A percentile compares a stretch with the other conserved stretches of the same genome.
These are phyloP conservation scores for Pestalotiopsis sp. DNA, from an alignment of 2,329 filamentous ascomycete species.

Conservation along the genomic window DNA sequence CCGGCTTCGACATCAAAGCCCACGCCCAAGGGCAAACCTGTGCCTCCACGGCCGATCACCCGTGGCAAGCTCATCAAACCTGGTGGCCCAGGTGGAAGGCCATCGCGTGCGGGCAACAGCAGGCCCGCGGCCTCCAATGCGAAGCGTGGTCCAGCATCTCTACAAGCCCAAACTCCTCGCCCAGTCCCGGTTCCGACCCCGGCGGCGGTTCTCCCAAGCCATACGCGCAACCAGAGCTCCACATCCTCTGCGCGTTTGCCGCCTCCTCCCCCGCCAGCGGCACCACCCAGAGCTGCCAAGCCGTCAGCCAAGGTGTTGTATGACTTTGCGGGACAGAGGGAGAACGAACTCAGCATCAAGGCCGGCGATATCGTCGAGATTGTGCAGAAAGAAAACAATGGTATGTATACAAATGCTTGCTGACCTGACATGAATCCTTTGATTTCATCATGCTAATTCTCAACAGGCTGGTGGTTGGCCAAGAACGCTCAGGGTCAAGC, in stretches of 20 bases:
- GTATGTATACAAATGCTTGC: constrained; percentile 64
- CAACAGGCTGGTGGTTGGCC: constrained; percentile 90
- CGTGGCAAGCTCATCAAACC: constrained; percentile 90
- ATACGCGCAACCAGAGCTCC: constrained; percentile 59
- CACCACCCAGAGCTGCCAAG: constrained; percentile 63
- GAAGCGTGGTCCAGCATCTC: constrained; percentile 27
- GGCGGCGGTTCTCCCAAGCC: constrained; percentile 43
- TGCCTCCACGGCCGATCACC: constrained; percentile 88
- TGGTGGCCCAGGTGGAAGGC: constrained; percentile 81
- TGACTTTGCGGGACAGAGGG: constrained; percentile 82
- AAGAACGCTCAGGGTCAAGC: constrained; percentile 76
- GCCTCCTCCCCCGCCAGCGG: constrained; percentile 67
- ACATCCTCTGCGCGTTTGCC: constrained; percentile 62
- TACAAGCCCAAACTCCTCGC: constrained; percentile 28
- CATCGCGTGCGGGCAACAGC: constrained; percentile 67
- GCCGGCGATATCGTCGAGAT: constrained; percentile 85
- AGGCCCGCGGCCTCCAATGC: constrained; percentile 37
- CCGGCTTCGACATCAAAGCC: constrained; percentile 81
- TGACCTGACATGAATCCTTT: not conserved
- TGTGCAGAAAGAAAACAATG: constrained; percentile 93
- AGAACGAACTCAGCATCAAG: constrained; percentile 81
- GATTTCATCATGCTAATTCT: constrained; percentile 32
- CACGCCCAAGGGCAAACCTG: constrained; percentile 83
- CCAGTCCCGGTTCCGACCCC: constrained; percentile 31
- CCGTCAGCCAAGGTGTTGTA: constrained; percentile 89